Evolutionary conservation across 2,329 filamentous ascomycete species (phyloP), one percentile per base, ranked within the genome.

Genomic region (Magnaporthales sp.): DNA sequence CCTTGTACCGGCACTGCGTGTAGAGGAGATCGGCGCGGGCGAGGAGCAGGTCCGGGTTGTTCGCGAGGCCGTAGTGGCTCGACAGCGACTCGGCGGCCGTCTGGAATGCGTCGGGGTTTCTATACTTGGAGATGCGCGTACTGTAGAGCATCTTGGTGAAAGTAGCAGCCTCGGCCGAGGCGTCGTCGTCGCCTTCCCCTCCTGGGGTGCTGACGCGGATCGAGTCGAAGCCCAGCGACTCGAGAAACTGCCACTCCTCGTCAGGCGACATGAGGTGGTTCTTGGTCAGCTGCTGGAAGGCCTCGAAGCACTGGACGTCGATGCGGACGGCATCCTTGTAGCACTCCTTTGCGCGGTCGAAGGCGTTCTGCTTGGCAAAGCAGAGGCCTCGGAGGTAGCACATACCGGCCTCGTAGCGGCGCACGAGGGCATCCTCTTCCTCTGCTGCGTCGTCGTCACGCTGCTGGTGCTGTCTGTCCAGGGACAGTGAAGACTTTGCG

Each of bases 321-420:
- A 99, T 97, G 69, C 91, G 88, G 62, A 98, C 93, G 1, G 95
- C 95, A 73, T 96, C 92, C 80, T 97, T 98, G 83, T 98, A 99
- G 80, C 95, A 98, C 73, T 98, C 93, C 77, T 97, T 97, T 65
- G 95, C 95, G 38, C 93, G 89, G 76, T 99, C 95, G 73, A 98
- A 98, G 29, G 94, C 91, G 77, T 98, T 99, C 76, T 97, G 92
- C 78, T 97, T 97, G 7, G 95, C 93, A 75, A 93, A 97, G 81
- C 96, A 98, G 64, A 97, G 85, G 5, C 95, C 95, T 27, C 95
- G 85, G 65, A 99, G 80, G 76, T 96, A 97, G 80, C 95, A 99
- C 93, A 99, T 99, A 74, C 91, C 92, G 0, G 95, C 95, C 79
- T 99, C 94, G 72, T 95, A 96, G 68, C 92, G 89, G 67, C 96